phyloP scores from a whole-genome alignment of 2,329 filamentous ascomycete species.

The Domatiomyces catenatus region DNA sequence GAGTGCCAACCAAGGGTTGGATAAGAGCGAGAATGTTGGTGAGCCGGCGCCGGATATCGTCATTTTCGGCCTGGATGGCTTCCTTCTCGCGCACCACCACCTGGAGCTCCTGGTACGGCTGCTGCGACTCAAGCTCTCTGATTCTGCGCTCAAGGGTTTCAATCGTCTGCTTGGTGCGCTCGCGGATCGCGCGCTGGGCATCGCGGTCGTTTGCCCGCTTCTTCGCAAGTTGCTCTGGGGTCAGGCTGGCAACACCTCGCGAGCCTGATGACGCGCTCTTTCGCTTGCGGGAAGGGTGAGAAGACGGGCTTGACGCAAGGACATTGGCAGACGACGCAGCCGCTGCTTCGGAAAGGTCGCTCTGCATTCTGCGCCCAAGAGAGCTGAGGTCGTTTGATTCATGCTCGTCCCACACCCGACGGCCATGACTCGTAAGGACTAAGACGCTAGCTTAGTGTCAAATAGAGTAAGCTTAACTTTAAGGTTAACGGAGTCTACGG shows the following conservation, averaged over 20 bases:
- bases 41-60: conserved; percentile 56
- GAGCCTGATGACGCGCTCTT: conserved; percentile 31
- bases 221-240: conserved; percentile 72
- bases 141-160: conserved; percentile 59
- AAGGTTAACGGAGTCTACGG: too few relatives aligned
- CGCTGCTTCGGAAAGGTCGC: not conserved
- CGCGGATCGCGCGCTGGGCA: conserved; percentile 69
- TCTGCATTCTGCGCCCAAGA: not conserved
- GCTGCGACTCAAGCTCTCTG: conserved; percentile 58
- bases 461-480: not conserved
- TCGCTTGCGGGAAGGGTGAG: conserved; percentile 23
- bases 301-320: conserved; percentile 1
- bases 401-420: not conserved
- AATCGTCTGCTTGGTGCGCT: conserved; percentile 67
- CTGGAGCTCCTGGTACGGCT: conserved; percentile 74
- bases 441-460: not conserved
- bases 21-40: conserved; percentile 45
- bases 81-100: conserved; percentile 61
- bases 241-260: conserved; percentile 72
- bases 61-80: conserved; percentile 61
- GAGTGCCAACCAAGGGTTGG: conserved; percentile 27
- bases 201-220: conserved; percentile 86
- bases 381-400: conserved; percentile 1
- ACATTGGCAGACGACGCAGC: not conserved
- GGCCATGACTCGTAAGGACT: not conserved